These are phyloP conservation scores for Aurifilum marmelostoma DNA, from an alignment of 2,329 filamentous ascomycete genomes.

Conservation along the genomic window DNA sequence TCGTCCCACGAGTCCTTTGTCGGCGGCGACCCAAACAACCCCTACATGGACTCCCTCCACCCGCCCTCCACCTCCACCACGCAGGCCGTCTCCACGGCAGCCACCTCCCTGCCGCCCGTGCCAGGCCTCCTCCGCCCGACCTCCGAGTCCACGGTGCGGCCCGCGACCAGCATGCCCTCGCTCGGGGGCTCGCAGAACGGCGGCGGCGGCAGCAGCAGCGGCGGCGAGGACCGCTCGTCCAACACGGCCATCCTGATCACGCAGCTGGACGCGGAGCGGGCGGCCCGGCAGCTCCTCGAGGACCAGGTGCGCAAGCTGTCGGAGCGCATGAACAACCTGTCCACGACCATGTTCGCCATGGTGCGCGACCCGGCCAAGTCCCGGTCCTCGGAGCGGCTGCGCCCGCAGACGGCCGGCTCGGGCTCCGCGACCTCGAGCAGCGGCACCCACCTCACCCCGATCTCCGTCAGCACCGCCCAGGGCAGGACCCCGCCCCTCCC, in stretches of 20 bases:
- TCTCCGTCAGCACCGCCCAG: slow-evolving; percentile 21
- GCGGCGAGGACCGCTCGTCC: slow-evolving; percentile 40
- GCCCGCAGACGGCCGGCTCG: slow-evolving; percentile 24
- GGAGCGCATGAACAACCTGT: slow-evolving; percentile 52
- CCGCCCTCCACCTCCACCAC: slow-evolving; percentile 40
- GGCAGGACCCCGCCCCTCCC: not conserved
- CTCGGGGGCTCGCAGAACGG: slow-evolving; percentile 35
- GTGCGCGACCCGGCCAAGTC: slow-evolving; percentile 42
- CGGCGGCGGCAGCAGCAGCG: slow-evolving; percentile 33
- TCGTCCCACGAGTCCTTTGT: slow-evolving; percentile 49
- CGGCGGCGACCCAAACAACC: slow-evolving; percentile 49
- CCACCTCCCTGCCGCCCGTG: slow-evolving; percentile 30
- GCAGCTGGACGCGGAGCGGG: slow-evolving; percentile 60
- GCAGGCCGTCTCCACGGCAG: slow-evolving; percentile 33
- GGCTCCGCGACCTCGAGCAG: slow-evolving; percentile 31
- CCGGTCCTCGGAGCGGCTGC: slow-evolving; percentile 36
- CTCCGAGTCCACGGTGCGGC: slow-evolving; percentile 54
- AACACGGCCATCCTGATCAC: slow-evolving; percentile 55
- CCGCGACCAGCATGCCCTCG: slow-evolving; percentile 48
- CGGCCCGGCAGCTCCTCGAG: slow-evolving; percentile 59
- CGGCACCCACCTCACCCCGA: slow-evolving; percentile 21
- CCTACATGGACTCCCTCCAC: slow-evolving; percentile 46
- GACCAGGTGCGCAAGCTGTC: slow-evolving; percentile 57
- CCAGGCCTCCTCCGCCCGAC: slow-evolving; percentile 40
- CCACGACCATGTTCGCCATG: slow-evolving; percentile 45